Evolutionary conservation across 2,329 filamentous ascomycete genomes (phyloP).

Genomic region (Daldinia eschscholtzii): DNA sequence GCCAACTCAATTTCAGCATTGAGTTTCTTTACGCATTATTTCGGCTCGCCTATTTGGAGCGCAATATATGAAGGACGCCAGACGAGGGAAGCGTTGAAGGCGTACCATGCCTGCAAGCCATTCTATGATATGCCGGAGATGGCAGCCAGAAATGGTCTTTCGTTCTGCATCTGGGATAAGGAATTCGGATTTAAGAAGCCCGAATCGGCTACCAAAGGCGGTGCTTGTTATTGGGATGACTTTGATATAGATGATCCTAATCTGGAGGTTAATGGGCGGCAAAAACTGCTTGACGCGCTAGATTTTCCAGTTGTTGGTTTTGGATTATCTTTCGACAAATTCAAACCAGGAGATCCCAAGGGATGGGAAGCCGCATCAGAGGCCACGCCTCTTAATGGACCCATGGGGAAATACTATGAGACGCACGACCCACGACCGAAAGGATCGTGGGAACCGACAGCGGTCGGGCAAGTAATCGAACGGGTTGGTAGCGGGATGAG

Average conservation of each 20-base stretch:
- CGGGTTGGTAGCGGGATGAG: slow-evolving; percentile 43
- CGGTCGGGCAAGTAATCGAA: slow-evolving; percentile 39
- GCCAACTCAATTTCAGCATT: slow-evolving; percentile 36
- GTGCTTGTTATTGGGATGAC: slow-evolving; percentile 45
- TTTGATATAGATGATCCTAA: slow-evolving; percentile 43
- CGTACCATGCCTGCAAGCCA: slow-evolving; percentile 26
- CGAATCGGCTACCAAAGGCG: slow-evolving; percentile 41
- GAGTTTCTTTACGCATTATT: slow-evolving; percentile 33
- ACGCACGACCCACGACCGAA: slow-evolving; percentile 34
- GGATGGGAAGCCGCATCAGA: slow-evolving; percentile 26
- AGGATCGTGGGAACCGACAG: slow-evolving; percentile 39
- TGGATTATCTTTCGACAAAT: slow-evolving; percentile 43
- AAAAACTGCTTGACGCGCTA: slow-evolving; percentile 42
- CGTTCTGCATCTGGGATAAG: slow-evolving; percentile 46
- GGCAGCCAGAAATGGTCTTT: slow-evolving; percentile 42
- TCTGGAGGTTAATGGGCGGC: slow-evolving; percentile 31
- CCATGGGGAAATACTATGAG: slow-evolving; percentile 35
- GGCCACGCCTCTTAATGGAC: slow-evolving; percentile 30
- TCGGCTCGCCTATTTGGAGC: slow-evolving; percentile 38
- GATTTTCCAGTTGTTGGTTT: slow-evolving; percentile 45
- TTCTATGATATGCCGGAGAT: slow-evolving; percentile 42
- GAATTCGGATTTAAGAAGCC: slow-evolving; percentile 44
- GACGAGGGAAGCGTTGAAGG: slow-evolving; percentile 30
- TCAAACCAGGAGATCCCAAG: slow-evolving; percentile 32
- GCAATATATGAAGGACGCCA: slow-evolving; percentile 39